Evolutionary conservation across 305 asterid species (phyloP), one percentile per base, ranked within the genome.

Genomic region (Striga hermonthica): DNA sequence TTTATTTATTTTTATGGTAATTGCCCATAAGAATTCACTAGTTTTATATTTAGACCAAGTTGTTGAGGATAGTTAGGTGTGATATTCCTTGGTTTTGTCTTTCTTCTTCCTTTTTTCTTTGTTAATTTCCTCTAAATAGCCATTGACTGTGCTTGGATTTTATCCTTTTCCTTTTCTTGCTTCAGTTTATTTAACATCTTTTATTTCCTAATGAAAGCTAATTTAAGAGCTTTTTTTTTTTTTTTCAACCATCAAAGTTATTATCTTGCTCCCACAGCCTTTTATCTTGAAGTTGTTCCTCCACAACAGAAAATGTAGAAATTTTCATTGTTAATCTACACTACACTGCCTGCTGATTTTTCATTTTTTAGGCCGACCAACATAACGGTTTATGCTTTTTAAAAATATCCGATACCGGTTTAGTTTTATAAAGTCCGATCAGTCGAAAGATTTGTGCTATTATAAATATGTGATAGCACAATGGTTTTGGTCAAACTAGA

Each of bases 121-220:
- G 12, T 9, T 9, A 44, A 8, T 44, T 9, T 44, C 12, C 10
- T 13, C 10, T 44, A 9, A 43, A 47, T 47, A 47, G 7, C 54
- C 16, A 12, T 48, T 54, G 58, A 11, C 3, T 15, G 13, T 8
- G 35, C 10, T 37, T 53, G 62, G 34, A 11, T 22, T 16, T 15
- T 14, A 16, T 28, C 10, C 7, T 16, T 2, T 12, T 53, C 31
- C 9, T 9, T 16, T 55, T 55, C 12, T n/a, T 57, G 35, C 56
- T 54, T 66, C 62, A 40, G 41, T 41, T 66, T 54, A 4, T 41
- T 14, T 48, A 34, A 39, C 55, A n/a, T 37, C n/a, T 22, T 50
- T 9, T 11, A 47, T 1, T 47, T 47, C 4, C 13, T 12, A 47
- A 5, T 9, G 15, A 40, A 11, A 58, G 14, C 11, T 4, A 36